Percentiles rank a stretch among this genome's conserved stretches.
These are phyloP conservation scores for Alternaria metachromatica DNA, from an alignment of 2,329 filamentous ascomycete genomes.

Conservation along the genomic window DNA sequence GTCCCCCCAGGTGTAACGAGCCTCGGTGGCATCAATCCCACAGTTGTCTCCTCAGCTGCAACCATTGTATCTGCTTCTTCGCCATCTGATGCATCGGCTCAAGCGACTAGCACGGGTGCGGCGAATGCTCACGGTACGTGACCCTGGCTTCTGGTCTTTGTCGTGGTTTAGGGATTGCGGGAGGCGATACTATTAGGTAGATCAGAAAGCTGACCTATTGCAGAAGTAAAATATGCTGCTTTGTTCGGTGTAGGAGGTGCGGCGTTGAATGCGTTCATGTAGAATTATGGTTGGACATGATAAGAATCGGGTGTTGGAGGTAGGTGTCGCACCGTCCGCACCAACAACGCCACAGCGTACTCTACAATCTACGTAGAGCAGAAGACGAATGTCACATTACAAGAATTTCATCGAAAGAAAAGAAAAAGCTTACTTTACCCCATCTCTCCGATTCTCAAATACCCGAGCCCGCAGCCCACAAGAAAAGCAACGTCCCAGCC, in stretches of 20 bases:
- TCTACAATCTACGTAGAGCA: neutral
- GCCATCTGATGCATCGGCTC: neutral
- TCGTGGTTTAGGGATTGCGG: neutral
- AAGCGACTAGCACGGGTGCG: neutral
- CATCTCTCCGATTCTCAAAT: neutral
- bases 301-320: neutral
- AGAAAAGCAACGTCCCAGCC: neutral
- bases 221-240: neutral
- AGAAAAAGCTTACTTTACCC: neutral
- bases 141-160: neutral
- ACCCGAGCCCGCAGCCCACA: neutral
- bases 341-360: neutral
- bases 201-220: neutral
- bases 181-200: too few relatives aligned
- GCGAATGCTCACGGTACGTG: neutral
- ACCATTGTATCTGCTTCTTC: neutral
- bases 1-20: neutral
- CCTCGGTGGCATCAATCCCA: neutral
- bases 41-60: neutral
- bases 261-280: neutral
- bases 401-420: neutral
- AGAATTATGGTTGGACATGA: neutral
- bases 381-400: neutral
- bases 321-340: neutral
- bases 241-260: neutral